Percentiles rank a stretch among this genome's conserved stretches.
These are phyloP conservation scores for Lipomyces yamadae DNA, from an alignment of 805 yeast species.

Conservation along the genomic window DNA sequence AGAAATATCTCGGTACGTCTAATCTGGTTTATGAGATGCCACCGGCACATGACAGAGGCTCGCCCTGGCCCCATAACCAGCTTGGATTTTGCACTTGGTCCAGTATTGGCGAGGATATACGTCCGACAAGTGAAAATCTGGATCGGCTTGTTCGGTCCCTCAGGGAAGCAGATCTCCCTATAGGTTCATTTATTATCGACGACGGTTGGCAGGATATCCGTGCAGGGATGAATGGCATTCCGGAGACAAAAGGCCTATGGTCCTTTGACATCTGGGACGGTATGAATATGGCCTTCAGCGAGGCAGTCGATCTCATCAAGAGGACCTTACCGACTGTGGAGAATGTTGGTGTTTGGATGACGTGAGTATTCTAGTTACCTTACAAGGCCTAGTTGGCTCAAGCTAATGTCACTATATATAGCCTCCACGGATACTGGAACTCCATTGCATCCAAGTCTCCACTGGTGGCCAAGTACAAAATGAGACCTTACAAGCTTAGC, in stretches of 20 bases:
- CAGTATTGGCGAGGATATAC: slow-evolving; percentile 16
- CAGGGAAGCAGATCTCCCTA: slow-evolving; percentile 7
- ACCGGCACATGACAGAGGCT: slow-evolving; percentile 8
- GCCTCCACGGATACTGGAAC: slow-evolving; percentile 4
- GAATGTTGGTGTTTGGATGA: slow-evolving; percentile 6
- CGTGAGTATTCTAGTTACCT: not conserved
- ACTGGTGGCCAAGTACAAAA: not conserved
- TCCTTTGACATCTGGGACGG: slow-evolving; percentile 15
- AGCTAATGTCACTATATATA: not conserved
- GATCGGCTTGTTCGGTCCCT: slow-evolving; percentile 4
- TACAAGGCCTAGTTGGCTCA: not conserved
- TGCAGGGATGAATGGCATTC: slow-evolving; percentile 13
- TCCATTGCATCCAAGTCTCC: slow-evolving; percentile 4
- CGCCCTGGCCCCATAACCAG: slow-evolving; percentile 5
- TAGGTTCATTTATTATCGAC: slow-evolving; percentile 16
- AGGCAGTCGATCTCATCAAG: slow-evolving; percentile 9
- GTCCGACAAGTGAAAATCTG: slow-evolving; percentile 1
- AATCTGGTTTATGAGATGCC: not conserved
- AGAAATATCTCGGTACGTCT: slow-evolving; percentile 9
- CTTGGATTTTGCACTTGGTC: slow-evolving; percentile 20
- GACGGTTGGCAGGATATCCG: slow-evolving; percentile 22
- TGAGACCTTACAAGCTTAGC: slow-evolving; percentile 3
- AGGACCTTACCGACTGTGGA: slow-evolving; percentile 8
- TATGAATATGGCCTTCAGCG: slow-evolving; percentile 4
- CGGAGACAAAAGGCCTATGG: slow-evolving; percentile 7